These are phyloP conservation scores for Lepiota subincarnata DNA, from an alignment of 768 basidiomycete species.

Conservation along the genomic window DNA sequence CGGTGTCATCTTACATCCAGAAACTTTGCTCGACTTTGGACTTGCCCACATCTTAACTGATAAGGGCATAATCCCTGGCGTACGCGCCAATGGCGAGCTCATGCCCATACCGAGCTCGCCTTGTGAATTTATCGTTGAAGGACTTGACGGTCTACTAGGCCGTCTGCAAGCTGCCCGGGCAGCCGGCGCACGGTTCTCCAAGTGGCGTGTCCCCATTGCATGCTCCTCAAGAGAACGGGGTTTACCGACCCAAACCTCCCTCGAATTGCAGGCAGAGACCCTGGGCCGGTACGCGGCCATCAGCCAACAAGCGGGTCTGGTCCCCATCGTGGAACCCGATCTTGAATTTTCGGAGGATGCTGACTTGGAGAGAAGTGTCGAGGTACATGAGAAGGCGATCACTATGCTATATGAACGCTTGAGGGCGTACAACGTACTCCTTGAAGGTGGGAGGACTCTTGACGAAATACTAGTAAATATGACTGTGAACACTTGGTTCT, in stretches of 20 bases:
- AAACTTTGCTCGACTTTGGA: slow-evolving; percentile 46
- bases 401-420: slow-evolving; percentile 42
- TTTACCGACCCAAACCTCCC: slow-evolving; percentile 35
- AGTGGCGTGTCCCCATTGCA: slow-evolving; percentile 47
- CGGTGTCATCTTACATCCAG: slow-evolving; percentile 47
- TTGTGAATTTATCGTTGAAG: slow-evolving; percentile 45
- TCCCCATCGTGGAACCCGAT: slow-evolving; percentile 52
- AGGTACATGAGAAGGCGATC: slow-evolving; percentile 44
- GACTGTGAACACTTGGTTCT: neutral
- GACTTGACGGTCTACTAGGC: slow-evolving; percentile 42
- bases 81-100: slow-evolving; percentile 48
- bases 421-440: slow-evolving; percentile 39
- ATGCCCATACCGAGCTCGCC: slow-evolving; percentile 40
- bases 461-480: neutral
- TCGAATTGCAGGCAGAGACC: slow-evolving; percentile 44
- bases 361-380: slow-evolving; percentile 38
- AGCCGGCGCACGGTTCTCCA: slow-evolving; percentile 46
- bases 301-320: slow-evolving; percentile 47
- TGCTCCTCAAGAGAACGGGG: slow-evolving; percentile 32
- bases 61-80: slow-evolving; percentile 45
- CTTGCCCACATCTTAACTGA: slow-evolving; percentile 38
- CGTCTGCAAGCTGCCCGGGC: slow-evolving; percentile 38
- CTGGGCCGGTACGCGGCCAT: slow-evolving; percentile 46
- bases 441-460: slow-evolving; percentile 35
- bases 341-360: slow-evolving; percentile 47